Conservation (phyloP, 306 rosid genomes). For the Trifolium subterraneum region DNA sequence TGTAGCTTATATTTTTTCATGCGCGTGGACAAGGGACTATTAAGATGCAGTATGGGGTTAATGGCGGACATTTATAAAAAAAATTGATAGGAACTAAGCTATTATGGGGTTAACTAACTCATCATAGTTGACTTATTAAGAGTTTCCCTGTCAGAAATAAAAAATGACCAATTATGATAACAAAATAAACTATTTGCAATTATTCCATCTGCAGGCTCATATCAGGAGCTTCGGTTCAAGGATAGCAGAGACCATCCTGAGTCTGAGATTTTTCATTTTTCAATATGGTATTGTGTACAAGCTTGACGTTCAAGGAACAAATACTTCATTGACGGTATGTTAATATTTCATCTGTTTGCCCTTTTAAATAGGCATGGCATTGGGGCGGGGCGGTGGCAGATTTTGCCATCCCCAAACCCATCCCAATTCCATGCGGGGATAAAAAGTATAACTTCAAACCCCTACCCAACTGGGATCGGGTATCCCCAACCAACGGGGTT, state of each 20-base stretch:
- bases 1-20: conserved; percentile 18
- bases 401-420: no score
- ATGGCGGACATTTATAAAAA: not conserved
- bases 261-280: conserved; percentile 89
- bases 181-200: conserved; percentile 2
- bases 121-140: not conserved
- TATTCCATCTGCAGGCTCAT: conserved; percentile 63
- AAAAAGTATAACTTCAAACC: no score
- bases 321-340: conserved; percentile 84
- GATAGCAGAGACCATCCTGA: conserved; percentile 82
- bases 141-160: not conserved
- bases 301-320: conserved; percentile 61
- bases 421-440: no score
- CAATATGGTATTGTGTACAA: conserved; percentile 95
- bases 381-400: no score
- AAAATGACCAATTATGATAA: not conserved
- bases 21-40: not conserved
- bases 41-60: conserved; percentile 19
- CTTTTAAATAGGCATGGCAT: no score
- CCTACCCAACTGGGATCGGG: no score
- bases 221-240: conserved; percentile 78
- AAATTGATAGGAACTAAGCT: not conserved
- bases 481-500: no score
- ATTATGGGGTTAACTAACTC: not conserved
- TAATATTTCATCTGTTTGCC: not conserved